A percentile compares a stretch with the other conserved stretches of the same genome.
phyloP scores from a whole-genome alignment of 169 alveolate genomes.

The Sarcocystis neurona region DNA sequence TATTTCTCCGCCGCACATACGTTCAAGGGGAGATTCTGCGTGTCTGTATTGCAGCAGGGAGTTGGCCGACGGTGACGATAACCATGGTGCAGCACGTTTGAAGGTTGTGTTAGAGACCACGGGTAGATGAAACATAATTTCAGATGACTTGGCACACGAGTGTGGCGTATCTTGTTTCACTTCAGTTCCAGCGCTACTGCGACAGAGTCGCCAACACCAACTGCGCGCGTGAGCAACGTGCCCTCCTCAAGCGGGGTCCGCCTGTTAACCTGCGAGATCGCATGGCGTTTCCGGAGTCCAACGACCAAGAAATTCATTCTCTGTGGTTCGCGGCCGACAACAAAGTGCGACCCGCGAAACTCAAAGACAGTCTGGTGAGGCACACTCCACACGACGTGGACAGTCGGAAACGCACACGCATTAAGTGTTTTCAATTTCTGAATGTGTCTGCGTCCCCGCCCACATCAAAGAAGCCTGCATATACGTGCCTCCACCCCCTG shows the following conservation, averaged over 20 bases:
- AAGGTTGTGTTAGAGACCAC: too few relatives aligned
- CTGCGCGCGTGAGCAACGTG: slow-evolving; percentile 76
- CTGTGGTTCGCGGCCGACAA: slow-evolving; percentile 73
- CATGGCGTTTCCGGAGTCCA: slow-evolving; percentile 79
- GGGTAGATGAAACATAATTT: too few relatives aligned
- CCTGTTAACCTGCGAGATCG: slow-evolving; percentile 78
- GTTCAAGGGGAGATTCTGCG: too few relatives aligned
- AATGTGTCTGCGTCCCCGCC: too few relatives aligned
- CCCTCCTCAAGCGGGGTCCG: slow-evolving; percentile 77
- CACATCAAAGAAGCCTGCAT: neutral
- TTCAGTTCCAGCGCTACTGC: slow-evolving; percentile 77
- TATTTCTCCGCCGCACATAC: too few relatives aligned
- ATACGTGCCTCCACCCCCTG: neutral
- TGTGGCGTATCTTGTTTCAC: neutral
- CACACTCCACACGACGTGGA: neutral
- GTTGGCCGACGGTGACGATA: too few relatives aligned
- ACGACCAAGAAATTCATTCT: slow-evolving; percentile 70
- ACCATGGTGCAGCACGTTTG: too few relatives aligned
- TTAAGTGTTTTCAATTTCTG: neutral
- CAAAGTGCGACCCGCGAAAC: slow-evolving; percentile 70
- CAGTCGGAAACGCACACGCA: neutral
- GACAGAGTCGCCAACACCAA: slow-evolving; percentile 74
- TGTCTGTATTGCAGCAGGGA: too few relatives aligned
- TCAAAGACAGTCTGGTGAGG: slow-evolving; percentile 77
- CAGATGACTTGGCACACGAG: neutral